A percentile compares a stretch with the other conserved stretches of the same genome.
phyloP scores from a whole-genome alignment of 2,329 filamentous ascomycete species.

The Monosporascus ibericus region DNA sequence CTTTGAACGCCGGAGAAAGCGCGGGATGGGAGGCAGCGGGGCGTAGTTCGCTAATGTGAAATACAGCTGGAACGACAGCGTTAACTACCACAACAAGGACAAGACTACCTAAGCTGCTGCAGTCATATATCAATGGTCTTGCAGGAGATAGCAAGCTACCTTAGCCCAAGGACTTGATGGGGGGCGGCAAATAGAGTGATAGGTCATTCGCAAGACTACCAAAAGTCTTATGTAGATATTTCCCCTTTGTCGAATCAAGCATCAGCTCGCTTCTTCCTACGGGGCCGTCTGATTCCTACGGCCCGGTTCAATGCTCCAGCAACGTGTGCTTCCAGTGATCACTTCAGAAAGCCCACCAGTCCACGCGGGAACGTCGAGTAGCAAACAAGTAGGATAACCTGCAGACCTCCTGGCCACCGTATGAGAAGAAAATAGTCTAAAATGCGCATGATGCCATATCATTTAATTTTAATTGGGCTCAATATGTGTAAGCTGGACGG shows the following conservation, averaged over 20 bases:
- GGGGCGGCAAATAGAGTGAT: neutral
- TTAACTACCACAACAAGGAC: constrained; percentile 98
- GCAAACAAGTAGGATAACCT: too few species aligned
- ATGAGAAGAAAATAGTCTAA: too few species aligned
- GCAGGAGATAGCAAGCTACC: neutral
- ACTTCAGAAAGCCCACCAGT: neutral
- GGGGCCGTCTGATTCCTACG: neutral
- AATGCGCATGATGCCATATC: too few species aligned
- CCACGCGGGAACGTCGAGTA: neutral
- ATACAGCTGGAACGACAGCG: constrained; percentile 79
- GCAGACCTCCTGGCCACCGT: too few species aligned
- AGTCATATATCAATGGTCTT: neutral
- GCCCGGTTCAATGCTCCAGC: too few species aligned
- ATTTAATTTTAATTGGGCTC: too few species aligned
- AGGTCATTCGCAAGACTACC: neutral
- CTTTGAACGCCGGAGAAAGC: neutral
- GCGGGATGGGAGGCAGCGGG: neutral
- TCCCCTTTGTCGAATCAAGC: neutral
- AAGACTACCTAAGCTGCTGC: constrained; percentile 45
- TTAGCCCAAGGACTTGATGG: neutral
- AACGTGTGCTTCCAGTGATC: too few species aligned
- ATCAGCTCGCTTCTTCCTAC: neutral
- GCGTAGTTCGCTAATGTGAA: constrained; percentile 11
- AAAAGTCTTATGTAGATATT: neutral
- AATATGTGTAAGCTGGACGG: too few species aligned